Evolutionary conservation across 257 asterid genomes (phyloP).

Genomic region (Handroanthus guayacan): DNA sequence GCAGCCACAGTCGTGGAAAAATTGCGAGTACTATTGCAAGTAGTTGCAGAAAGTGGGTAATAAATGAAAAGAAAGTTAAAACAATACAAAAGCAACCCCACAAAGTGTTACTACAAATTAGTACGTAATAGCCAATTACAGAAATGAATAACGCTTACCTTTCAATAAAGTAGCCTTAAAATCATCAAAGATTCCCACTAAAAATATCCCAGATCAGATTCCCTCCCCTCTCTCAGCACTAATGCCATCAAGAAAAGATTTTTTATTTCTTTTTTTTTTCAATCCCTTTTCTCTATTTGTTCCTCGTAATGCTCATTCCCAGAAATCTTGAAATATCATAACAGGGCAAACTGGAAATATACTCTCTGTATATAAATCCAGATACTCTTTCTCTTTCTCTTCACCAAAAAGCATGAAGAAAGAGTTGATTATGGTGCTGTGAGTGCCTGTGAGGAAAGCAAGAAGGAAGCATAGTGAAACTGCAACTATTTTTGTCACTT

Average conservation of each 20-base stretch:
- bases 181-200: slow-evolving; percentile 68
- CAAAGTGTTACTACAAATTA: slow-evolving; percentile 26
- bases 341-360: slow-evolving; percentile 12
- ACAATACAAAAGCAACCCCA: slow-evolving; percentile 36
- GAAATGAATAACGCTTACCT: slow-evolving; percentile 50
- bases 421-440: slow-evolving; percentile 12
- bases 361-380: slow-evolving; percentile 28
- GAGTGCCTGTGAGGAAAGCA: slow-evolving; percentile 40
- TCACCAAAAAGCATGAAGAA: slow-evolving; percentile 20
- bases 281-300: neutral
- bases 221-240: slow-evolving; percentile 47
- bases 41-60: slow-evolving; percentile 42
- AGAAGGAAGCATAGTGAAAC: slow-evolving; percentile 42
- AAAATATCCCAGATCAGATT: slow-evolving; percentile 55
- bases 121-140: slow-evolving; percentile 28
- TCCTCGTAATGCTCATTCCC: slow-evolving; percentile 36
- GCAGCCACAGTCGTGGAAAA: slow-evolving; percentile 28
- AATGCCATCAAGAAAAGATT: slow-evolving; percentile 43
- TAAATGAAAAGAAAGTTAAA: slow-evolving; percentile 28
- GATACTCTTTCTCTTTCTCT: slow-evolving; percentile 29
- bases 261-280: neutral
- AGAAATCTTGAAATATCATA: slow-evolving; percentile 6
- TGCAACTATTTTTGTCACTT: slow-evolving; percentile 34
- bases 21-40: slow-evolving; percentile 40
- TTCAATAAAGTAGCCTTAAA: slow-evolving; percentile 49